phyloP scores from a whole-genome alignment of 257 asterid species.

The Jaltomata sinuosa region DNA sequence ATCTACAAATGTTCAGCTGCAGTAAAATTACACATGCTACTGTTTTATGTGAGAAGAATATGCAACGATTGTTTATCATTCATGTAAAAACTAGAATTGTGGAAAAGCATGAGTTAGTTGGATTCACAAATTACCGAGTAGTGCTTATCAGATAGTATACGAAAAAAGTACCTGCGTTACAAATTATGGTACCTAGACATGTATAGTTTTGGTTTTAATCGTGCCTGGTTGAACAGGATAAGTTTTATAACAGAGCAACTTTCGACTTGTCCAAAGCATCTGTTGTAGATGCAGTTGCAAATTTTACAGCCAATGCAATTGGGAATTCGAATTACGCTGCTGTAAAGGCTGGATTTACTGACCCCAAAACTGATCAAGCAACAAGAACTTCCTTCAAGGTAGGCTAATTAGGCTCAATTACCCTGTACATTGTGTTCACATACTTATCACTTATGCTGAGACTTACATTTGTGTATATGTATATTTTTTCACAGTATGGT shows the following conservation, averaged over 20 bases:
- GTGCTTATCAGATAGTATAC: neutral
- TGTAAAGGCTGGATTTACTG: slow-evolving; percentile 43
- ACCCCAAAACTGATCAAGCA: slow-evolving; percentile 43
- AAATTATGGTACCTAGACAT: neutral
- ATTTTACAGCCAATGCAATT: slow-evolving; percentile 24
- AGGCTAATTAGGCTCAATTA: neutral
- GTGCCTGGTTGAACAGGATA: slow-evolving; percentile 34
- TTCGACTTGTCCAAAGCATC: slow-evolving; percentile 41
- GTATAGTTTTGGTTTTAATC: neutral
- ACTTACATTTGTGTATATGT: neutral
- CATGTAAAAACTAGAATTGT: neutral
- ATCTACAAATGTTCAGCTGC: neutral
- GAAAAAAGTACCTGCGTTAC: neutral
- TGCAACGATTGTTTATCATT: neutral
- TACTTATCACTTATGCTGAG: neutral
- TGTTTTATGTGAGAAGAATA: neutral
- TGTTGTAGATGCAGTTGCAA: slow-evolving; percentile 19
- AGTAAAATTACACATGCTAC: neutral
- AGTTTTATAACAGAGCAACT: slow-evolving; percentile 42
- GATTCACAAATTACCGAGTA: neutral
- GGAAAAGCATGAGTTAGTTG: neutral
- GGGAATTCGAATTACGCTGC: slow-evolving; percentile 39
- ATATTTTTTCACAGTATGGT: slow-evolving; percentile 48
- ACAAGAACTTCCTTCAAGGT: slow-evolving; percentile 87
- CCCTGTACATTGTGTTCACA: neutral